phyloP scores from a whole-genome alignment of 345 rosid genomes.

The Citrus inodora region DNA sequence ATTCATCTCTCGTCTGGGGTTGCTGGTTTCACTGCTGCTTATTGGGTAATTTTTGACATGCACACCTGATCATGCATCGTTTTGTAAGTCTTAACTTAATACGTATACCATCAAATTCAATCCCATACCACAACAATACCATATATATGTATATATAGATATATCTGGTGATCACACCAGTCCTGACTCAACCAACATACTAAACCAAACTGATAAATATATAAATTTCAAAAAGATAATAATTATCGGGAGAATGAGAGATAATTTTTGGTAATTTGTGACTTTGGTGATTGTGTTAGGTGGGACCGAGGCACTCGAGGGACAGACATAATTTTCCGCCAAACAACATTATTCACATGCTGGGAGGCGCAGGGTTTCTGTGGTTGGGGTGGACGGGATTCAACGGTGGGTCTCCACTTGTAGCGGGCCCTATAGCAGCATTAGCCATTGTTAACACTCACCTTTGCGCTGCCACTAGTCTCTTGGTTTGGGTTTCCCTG shows the following conservation, averaged over 20 bases:
- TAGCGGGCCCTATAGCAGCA: conserved; percentile 29
- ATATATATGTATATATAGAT: no score
- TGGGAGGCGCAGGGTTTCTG: conserved; percentile 62
- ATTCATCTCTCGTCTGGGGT: conserved; percentile 72
- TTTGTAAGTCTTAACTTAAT: conserved; percentile 1
- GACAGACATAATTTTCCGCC: conserved; percentile 65
- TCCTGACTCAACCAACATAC: not conserved
- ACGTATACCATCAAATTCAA: not conserved
- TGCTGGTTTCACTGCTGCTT: conserved; percentile 69
- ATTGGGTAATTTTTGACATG: conserved; percentile 40
- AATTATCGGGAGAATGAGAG: not conserved
- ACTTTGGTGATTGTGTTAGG: conserved; percentile 16
- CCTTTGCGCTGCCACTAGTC: conserved; percentile 55
- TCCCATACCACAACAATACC: not conserved
- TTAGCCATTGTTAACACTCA: conserved; percentile 54
- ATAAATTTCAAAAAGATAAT: not conserved
- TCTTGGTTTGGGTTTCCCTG: conserved; percentile 50
- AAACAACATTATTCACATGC: conserved; percentile 61
- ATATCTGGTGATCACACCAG: no score
- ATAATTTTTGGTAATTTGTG: not conserved
- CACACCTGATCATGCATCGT: not conserved
- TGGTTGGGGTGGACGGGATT: conserved; percentile 76
- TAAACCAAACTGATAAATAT: no score
- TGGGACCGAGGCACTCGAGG: conserved; percentile 52
- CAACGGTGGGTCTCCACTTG: conserved; percentile 60